phyloP scores from a whole-genome alignment of 768 basidiomycete species.

The Mycena vulgaris region DNA sequence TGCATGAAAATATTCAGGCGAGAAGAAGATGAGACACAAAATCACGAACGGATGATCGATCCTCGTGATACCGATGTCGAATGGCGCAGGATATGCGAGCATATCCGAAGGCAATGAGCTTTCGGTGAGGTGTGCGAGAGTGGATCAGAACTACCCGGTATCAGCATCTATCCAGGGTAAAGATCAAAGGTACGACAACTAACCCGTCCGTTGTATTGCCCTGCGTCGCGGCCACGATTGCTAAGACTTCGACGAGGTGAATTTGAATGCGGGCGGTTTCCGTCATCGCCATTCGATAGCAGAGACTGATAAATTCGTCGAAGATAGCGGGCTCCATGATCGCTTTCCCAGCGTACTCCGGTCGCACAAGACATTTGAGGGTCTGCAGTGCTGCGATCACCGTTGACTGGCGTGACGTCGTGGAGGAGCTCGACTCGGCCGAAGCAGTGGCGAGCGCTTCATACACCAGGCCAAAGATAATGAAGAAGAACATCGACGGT shows the following conservation, averaged over 20 bases:
- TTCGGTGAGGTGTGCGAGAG: conserved; percentile 62
- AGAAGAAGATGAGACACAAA: neutral
- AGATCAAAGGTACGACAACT: conserved; percentile 19
- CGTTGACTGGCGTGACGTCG: conserved; percentile 60
- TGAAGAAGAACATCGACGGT: conserved; percentile 87
- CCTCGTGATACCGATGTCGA: conserved; percentile 69
- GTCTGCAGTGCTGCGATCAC: conserved; percentile 80
- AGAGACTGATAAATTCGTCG: conserved; percentile 90
- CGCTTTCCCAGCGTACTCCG: conserved; percentile 85
- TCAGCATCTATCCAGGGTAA: neutral
- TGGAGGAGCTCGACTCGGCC: conserved; percentile 65
- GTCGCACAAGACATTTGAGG: conserved; percentile 83
- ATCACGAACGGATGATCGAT: conserved; percentile 65
- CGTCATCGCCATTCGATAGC: conserved; percentile 92
- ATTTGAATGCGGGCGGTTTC: conserved; percentile 82
- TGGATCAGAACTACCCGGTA: conserved; percentile 49
- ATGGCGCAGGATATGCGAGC: conserved; percentile 84
- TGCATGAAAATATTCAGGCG: conserved; percentile 40
- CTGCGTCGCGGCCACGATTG: conserved; percentile 68
- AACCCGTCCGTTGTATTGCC: conserved; percentile 42
- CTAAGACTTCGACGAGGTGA: conserved; percentile 79
- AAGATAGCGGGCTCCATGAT: conserved; percentile 88
- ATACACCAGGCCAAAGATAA: conserved; percentile 94
- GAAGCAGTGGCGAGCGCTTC: conserved; percentile 84
- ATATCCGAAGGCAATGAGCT: conserved; percentile 86